Evolutionary conservation across 2,329 filamentous ascomycete genomes (phyloP).

Genomic region (Aspergillus flavus): DNA sequence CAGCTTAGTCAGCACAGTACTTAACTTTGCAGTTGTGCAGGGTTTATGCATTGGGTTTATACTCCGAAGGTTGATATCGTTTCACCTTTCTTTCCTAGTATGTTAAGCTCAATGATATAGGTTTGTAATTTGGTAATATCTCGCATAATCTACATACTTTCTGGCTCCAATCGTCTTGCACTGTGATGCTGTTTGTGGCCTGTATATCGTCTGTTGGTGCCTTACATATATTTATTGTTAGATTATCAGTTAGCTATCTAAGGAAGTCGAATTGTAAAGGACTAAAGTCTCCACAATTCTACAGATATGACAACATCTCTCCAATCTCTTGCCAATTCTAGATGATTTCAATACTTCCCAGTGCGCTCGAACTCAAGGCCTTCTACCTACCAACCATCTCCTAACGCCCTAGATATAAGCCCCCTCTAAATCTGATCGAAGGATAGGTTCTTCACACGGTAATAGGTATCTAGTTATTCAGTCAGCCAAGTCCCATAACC

Average conservation of each 20-base stretch:
- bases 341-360: background rate
- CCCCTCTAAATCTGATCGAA: constrained; percentile 10
- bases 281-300: background rate
- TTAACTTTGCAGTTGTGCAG: background rate
- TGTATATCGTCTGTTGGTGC: background rate
- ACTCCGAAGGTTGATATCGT: no score
- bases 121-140: no score
- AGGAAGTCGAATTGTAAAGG: background rate
- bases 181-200: no score
- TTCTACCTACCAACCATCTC: background rate
- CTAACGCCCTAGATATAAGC: background rate
- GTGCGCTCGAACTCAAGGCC: background rate
- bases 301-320: background rate
- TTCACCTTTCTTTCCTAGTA: no score
- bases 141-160: no score
- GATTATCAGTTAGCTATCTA: background rate
- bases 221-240: background rate
- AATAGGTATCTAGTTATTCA: constrained; percentile 8
- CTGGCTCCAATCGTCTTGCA: no score
- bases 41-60: no score
- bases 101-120: no score
- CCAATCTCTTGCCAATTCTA: rapidly evolving
- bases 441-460: constrained; percentile 14
- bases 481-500: background rate
- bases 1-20: background rate